phyloP scores from a whole-genome alignment of 305 asterid species.

The Caryopteris hybrid region DNA sequence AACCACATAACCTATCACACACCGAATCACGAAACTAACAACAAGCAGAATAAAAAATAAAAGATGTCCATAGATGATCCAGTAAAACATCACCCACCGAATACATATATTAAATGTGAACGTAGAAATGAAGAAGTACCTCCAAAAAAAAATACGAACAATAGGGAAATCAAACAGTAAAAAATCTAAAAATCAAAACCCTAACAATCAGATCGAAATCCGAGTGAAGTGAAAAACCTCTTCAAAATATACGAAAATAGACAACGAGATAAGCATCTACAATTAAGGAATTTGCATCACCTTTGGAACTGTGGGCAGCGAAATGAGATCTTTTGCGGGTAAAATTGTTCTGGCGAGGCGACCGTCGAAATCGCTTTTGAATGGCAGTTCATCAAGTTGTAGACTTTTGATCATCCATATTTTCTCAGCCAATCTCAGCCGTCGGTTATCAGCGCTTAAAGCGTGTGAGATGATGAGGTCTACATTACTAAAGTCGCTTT shows the following conservation, averaged over 20 bases:
- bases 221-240: not conserved
- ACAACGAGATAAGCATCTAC: not conserved
- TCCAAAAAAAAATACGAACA: not conserved
- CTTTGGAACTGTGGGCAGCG: conserved; percentile 21
- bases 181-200: conserved; percentile 12
- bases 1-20: not conserved
- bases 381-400: conserved; percentile 13
- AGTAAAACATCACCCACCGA: not conserved
- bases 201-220: conserved; percentile 32
- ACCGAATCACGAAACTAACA: not conserved
- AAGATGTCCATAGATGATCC: not conserved
- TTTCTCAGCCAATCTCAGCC: conserved; percentile 31
- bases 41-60: not conserved
- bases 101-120: not conserved
- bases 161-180: not conserved
- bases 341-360: conserved; percentile 4
- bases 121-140: not conserved
- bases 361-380: conserved; percentile 28
- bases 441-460: conserved; percentile 13
- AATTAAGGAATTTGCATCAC: conserved; percentile 24
- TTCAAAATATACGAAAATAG: not conserved
- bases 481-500: not conserved
- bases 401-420: conserved; percentile 44
- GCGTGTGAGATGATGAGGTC: not conserved
- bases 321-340: conserved; percentile 19